A percentile compares a stretch with the other conserved stretches of the same genome.
These are phyloP conservation scores for Toxoplasma gondii DNA, from an alignment of 169 alveolate species.

Conservation along the genomic window DNA sequence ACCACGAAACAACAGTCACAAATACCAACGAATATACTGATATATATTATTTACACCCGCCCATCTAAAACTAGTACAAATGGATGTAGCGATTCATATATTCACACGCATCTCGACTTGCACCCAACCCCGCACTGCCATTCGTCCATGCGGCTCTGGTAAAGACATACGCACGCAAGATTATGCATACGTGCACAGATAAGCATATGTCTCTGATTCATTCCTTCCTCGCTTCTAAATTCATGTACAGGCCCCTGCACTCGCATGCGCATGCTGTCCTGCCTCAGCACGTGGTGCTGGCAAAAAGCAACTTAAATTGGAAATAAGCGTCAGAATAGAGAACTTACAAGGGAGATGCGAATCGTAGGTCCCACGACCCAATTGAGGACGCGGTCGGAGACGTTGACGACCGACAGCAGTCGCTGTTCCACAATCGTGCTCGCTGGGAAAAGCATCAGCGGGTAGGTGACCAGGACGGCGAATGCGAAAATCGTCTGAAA, in stretches of 20 bases:
- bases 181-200: not conserved
- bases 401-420: not conserved
- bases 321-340: not conserved
- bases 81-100: not conserved
- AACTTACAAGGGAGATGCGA: not conserved
- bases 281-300: no score
- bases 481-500: constrained; percentile 13
- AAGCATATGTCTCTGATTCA: no score
- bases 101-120: no score
- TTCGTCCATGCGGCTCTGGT: no score
- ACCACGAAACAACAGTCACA: not conserved
- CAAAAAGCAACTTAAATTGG: no score
- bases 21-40: no score
- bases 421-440: constrained; percentile 25
- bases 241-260: no score
- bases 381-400: not conserved
- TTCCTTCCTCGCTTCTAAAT: no score
- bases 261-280: no score
- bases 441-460: constrained; percentile 51
- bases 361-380: not conserved
- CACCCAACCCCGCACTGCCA: no score
- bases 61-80: not conserved
- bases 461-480: constrained; percentile 7
- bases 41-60: not conserved
- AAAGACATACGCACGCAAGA: not conserved